Evolutionary conservation across 306 rosid genomes (phyloP), one percentile per base, ranked within the genome.

Genomic region (Acacia acuminata): DNA sequence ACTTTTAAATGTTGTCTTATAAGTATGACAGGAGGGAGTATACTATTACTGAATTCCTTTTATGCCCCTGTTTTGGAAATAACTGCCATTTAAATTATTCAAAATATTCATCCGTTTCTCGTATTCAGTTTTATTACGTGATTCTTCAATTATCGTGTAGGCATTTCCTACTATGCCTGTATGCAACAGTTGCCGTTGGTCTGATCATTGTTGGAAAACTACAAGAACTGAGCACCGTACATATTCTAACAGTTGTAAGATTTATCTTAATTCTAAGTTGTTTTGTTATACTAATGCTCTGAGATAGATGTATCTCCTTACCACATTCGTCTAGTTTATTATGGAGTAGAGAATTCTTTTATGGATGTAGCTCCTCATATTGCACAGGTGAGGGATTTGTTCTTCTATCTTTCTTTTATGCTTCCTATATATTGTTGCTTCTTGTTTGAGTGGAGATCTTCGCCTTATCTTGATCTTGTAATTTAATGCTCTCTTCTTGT

Each of bases 91-190:
- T 38, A 38, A 38, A 38, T 38, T 38, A 38, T 5, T 38, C 42
- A 38, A 38, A 38, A 38, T 38, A 38, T 38, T 5, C 8, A 1
- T 7, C 8, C 42, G 2, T 30, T 24, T 58, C 36, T 82, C 32
- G 79, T 43, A 20, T 67, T 64, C 73, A 76, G 32, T 84, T 83
- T 55, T 84, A 55, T 75, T 17, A n/a, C 80, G 55, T 76, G 77
- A 74, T 79, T 84, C 75, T 84, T 87, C 75, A 60, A 58, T 79
- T 79, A 84, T 44, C 83, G 82, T 86, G 84, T 86, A 96, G 99
- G 99, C 99, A 96, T 89, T 91, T 94, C 77, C 85, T 96, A 77
- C 84, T 94, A 55, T 94, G 99, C 86, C 38, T 91, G 81, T 96
- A 96, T 87, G 98, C 98, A 82, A 73, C 94, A 66, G 86, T 87